These are phyloP conservation scores for Acacia concinna DNA, from an alignment of 331 rosid species.

Conservation along the genomic window DNA sequence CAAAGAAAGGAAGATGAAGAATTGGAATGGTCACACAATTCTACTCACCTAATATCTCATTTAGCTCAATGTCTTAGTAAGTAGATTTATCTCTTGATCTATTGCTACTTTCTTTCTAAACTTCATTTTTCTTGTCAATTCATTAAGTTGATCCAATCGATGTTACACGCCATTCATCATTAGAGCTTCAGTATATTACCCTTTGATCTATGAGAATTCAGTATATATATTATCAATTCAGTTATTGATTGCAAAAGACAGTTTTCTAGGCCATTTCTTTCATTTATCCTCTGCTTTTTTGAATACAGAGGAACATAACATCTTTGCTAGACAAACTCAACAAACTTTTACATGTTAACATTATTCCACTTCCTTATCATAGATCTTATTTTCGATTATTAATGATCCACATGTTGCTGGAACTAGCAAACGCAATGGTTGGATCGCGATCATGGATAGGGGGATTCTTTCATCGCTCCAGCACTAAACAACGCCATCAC, in stretches of 20 bases:
- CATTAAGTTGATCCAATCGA: neutral
- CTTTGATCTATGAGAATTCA: neutral
- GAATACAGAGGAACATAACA: neutral
- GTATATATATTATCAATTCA: neutral
- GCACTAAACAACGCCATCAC: conserved; percentile 46
- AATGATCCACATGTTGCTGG: conserved; percentile 37
- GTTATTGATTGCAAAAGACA: neutral
- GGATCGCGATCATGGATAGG: conserved; percentile 93
- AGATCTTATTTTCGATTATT: conserved; percentile 17
- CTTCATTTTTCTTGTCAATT: neutral
- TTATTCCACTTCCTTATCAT: neutral
- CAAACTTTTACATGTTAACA: conserved; percentile 1
- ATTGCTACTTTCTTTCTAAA: neutral
- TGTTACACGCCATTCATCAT: neutral
- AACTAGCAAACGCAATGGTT: conserved; percentile 90
- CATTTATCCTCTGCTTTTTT: conserved; percentile 2
- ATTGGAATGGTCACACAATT: conserved; percentile 72
- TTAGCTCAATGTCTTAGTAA: conserved; percentile 85
- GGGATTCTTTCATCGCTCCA: conserved; percentile 68
- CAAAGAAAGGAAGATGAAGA: conserved; percentile 60
- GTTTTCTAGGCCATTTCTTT: conserved; percentile 10
- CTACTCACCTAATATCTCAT: conserved; percentile 73
- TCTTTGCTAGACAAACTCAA: conserved; percentile 5
- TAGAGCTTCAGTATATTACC: neutral
- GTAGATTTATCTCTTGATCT: conserved; percentile 40